These are phyloP conservation scores for Colletotrichum godetiae DNA, from an alignment of 2,329 filamentous ascomycete species.

Conservation along the genomic window DNA sequence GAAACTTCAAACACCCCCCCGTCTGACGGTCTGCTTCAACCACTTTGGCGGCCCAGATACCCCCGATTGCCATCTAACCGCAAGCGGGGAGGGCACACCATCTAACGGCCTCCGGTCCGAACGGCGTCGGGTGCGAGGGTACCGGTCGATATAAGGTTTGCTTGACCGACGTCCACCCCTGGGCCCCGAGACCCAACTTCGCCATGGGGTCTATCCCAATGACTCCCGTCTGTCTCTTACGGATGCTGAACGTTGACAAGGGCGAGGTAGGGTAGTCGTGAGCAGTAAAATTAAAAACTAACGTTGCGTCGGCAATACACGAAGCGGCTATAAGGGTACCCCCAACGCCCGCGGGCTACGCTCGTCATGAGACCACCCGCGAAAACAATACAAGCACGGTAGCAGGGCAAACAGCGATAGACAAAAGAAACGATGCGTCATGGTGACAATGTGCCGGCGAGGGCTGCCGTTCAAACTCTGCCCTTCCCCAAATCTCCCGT, in stretches of 20 bases:
- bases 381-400: conserved; percentile 21
- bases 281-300: conserved; percentile 33
- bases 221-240: not conserved
- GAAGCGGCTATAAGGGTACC: conserved; percentile 34
- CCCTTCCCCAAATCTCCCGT: conserved; percentile 28
- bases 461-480: conserved; percentile 30
- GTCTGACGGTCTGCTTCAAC: not conserved
- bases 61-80: not conserved
- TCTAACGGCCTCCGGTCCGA: not conserved
- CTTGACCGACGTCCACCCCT: conserved; percentile 15
- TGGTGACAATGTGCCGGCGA: conserved; percentile 33
- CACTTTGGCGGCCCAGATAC: no score
- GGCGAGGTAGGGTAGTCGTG: conserved; percentile 11
- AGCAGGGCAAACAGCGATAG: conserved; percentile 19
- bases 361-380: conserved; percentile 23
- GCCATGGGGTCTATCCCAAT: not conserved
- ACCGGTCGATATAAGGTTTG: conserved; percentile 1
- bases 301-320: conserved; percentile 33
- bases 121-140: not conserved
- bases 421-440: conserved; percentile 31
- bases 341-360: conserved; percentile 26
- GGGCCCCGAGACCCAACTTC: not conserved
- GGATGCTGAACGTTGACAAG: not conserved
- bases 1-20: not conserved
- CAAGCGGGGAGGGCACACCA: not conserved